A percentile compares a stretch with the other conserved stretches of the same genome.
Evolutionary conservation across 2,329 filamentous ascomycete species (phyloP).

Genomic region (Neofusicoccum kwambonambiense): DNA sequence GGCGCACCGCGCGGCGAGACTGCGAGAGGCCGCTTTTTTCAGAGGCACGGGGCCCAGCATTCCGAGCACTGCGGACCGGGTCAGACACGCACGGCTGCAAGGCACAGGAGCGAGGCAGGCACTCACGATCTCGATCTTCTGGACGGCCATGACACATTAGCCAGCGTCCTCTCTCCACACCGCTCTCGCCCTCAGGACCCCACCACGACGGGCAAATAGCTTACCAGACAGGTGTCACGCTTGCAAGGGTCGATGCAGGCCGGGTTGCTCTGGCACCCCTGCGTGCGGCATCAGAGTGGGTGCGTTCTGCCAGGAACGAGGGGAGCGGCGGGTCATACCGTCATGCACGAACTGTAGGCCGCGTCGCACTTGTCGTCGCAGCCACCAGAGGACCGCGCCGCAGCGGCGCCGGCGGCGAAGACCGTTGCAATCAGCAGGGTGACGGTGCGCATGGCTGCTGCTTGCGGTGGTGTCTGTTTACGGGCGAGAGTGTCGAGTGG

Average conservation of each 20-base stretch:
- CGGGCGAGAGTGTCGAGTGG: neutral
- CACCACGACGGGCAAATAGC: neutral
- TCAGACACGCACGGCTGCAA: neutral
- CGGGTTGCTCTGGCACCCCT: conserved; percentile 16
- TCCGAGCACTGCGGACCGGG: conserved; percentile 9
- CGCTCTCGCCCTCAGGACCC: conserved; percentile 14
- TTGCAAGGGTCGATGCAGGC: conserved; percentile 19
- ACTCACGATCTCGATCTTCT: conserved; percentile 17
- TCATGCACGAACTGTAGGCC: conserved; percentile 17
- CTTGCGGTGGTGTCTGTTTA: neutral
- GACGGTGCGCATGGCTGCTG: conserved; percentile 6
- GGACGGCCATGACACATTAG: conserved; percentile 14
- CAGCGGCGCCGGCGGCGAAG: conserved; percentile 2
- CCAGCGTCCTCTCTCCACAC: conserved; percentile 3
- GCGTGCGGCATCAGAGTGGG: conserved; percentile 2
- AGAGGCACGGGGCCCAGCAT: conserved; percentile 16
- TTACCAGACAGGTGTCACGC: conserved; percentile 17
- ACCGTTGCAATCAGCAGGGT: conserved; percentile 11
- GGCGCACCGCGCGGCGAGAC: neutral
- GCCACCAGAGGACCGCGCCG: conserved; percentile 12
- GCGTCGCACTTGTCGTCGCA: conserved; percentile 17
- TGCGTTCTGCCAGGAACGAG: neutral
- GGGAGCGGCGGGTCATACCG: conserved; percentile 7
- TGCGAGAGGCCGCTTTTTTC: conserved; percentile 1
- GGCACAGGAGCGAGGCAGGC: neutral